Conservation (phyloP, 2,329 filamentous ascomycete species). For the Clathrospora elynae region DNA sequence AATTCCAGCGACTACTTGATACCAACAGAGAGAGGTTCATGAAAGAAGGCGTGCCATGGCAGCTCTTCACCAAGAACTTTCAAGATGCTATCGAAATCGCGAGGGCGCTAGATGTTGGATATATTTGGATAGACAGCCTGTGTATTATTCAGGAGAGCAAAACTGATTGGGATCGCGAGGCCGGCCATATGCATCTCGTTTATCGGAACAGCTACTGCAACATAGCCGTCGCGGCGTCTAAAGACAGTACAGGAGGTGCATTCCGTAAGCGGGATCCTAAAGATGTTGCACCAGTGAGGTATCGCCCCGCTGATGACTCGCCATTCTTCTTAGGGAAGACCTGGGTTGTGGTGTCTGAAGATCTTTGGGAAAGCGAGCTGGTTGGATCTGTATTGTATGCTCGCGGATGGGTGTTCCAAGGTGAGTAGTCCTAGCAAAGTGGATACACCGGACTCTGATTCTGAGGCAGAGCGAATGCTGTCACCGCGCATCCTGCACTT, state of each 20-base stretch:
- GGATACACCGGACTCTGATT: constrained; percentile 1
- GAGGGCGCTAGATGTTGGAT: constrained; percentile 24
- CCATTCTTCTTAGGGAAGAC: constrained; percentile 17
- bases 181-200: constrained; percentile 31
- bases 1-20: constrained; percentile 13
- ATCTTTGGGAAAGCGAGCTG: constrained; percentile 30
- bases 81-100: constrained; percentile 31
- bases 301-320: constrained; percentile 7
- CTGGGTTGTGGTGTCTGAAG: constrained; percentile 25
- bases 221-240: constrained; percentile 33
- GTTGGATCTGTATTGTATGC: constrained; percentile 24
- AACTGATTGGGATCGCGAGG: constrained; percentile 30
- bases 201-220: constrained; percentile 40
- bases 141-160: constrained; percentile 24
- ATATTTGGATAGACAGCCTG: constrained; percentile 38
- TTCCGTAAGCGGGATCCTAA: constrained; percentile 26
- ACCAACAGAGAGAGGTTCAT: constrained; percentile 16
- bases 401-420: constrained; percentile 41
- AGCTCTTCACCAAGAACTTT: constrained; percentile 28
- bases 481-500: constrained; percentile 37
- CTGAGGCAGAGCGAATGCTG: constrained; percentile 30
- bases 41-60: constrained; percentile 22
- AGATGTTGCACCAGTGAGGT: constrained; percentile 22
- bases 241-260: constrained; percentile 22
- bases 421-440: constrained; percentile 9